Conservation (phyloP, 2,329 filamentous ascomycete species). For the Harringtonia lauricola region DNA sequence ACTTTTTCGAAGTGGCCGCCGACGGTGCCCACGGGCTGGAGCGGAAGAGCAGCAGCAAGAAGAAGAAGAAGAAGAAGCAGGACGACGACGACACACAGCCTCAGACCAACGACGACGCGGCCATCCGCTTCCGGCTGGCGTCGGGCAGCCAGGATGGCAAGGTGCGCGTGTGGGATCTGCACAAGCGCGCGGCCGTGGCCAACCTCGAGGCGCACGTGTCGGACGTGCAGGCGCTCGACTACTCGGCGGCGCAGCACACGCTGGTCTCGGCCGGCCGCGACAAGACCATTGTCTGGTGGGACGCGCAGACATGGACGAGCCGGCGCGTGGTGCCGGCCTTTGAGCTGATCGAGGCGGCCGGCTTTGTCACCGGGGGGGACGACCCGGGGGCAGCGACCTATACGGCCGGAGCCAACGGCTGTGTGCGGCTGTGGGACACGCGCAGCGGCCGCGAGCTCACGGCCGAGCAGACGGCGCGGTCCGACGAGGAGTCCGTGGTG, state of each 20-base stretch:
- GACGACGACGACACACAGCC: conserved; percentile 19
- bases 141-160: conserved; percentile 93
- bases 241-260: conserved; percentile 60
- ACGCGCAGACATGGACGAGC: conserved; percentile 73
- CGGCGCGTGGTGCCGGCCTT: conserved; percentile 72
- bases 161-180: conserved; percentile 81
- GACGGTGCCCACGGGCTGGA: conserved; percentile 24
- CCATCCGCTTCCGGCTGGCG: conserved; percentile 59
- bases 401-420: conserved; percentile 75
- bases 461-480: conserved; percentile 51
- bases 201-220: conserved; percentile 88
- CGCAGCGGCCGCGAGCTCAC: conserved; percentile 71
- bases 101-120: conserved; percentile 22
- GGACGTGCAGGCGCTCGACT: conserved; percentile 81
- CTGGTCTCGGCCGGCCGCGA: conserved; percentile 82
- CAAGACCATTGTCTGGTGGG: conserved; percentile 91
- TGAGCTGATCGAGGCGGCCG: conserved; percentile 74
- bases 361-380: conserved; percentile 52
- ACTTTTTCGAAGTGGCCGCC: conserved; percentile 72
- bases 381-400: conserved; percentile 55
- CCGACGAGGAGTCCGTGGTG: conserved; percentile 57
- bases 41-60: conserved; percentile 25
- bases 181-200: conserved; percentile 67
- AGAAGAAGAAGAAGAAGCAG: conserved; percentile 30
- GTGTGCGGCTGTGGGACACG: conserved; percentile 73